Evolutionary conservation across 495 filamentous ascomycete species (phyloP).

Genomic region (Penicillium ucsense): DNA sequence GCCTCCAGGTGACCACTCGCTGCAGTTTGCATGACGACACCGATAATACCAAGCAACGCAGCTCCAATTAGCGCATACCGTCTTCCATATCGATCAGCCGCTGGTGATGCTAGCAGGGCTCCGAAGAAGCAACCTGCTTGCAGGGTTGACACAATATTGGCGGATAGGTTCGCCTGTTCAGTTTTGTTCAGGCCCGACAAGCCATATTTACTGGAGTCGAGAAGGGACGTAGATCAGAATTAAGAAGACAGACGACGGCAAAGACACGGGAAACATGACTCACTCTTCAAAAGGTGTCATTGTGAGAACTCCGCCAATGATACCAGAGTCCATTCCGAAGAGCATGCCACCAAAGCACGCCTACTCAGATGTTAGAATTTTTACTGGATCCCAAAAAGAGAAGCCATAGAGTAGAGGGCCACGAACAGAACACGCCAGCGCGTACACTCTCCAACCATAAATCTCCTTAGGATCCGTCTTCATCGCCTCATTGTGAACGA

Average conservation of each 20-base stretch:
- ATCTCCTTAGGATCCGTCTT: conserved; percentile 63
- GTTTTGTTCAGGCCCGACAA: conserved; percentile 46
- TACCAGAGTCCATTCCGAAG: conserved; percentile 60
- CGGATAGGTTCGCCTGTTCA: conserved; percentile 25
- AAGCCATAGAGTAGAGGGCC: neutral
- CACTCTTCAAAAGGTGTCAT: conserved; percentile 51
- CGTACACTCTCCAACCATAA: conserved; percentile 68
- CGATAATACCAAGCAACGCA: conserved; percentile 34
- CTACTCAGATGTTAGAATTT: conserved; percentile 17
- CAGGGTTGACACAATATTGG: conserved; percentile 51
- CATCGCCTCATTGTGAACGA: conserved; percentile 75
- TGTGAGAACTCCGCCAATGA: conserved; percentile 60
- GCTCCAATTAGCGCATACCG: conserved; percentile 43
- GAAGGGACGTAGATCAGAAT: neutral
- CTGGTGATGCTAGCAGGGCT: conserved; percentile 45
- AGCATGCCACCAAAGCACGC: conserved; percentile 70
- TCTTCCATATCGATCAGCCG: conserved; percentile 49
- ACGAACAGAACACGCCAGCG: conserved; percentile 56
- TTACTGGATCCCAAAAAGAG: neutral
- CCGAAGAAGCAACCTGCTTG: conserved; percentile 64
- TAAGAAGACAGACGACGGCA: conserved; percentile 5
- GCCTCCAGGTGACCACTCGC: conserved; percentile 40
- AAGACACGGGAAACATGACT: conserved; percentile 1
- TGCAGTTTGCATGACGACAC: conserved; percentile 54
- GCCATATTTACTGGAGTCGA: conserved; percentile 35